Base-by-base conservation (phyloP, 2,329 filamentous ascomycete species). In the Pseudogymnoascus sp. region DNA sequence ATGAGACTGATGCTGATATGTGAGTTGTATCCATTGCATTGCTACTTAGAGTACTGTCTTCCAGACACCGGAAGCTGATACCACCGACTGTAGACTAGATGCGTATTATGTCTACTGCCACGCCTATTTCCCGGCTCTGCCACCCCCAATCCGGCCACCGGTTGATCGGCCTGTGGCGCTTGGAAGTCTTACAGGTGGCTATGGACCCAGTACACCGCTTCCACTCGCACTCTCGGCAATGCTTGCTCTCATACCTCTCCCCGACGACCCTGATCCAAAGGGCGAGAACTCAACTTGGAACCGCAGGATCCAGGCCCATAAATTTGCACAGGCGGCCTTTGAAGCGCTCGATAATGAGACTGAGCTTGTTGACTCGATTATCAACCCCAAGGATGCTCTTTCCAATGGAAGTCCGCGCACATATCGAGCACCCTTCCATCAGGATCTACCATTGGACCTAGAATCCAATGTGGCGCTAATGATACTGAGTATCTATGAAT, bases 81-180 rank as follows among this genome's bases (percentile, higher is more conserved):
- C 11, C n/a, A 55, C 28, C 16, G 31, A 12, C 62, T 61, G 63
- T 21, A 79, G 77, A 61, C 71, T 81, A 18, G 77, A 80, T 63
- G 80, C 79, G 3, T 82, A 82, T 67, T 82, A 82, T 64, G 75
- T 79, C 62, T 82, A 77, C 74, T 79, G 82, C 62, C 80, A 82
- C 64, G 76, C 78, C 0, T 82, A 76, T 63, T 77, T 82, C 16
- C 80, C 80, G 3, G 79, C 82, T 37, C 68, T 82, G 2, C 80
- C 80, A 11, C 72, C 80, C 2, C 78, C 79, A 5, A 69, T 28
- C 70, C 75, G 64, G 11, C 40, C 64, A 60, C 52, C 63, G 33
- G 62, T 63, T 52, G 67, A 70, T 59, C 11, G 65, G 71, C 33
- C 76, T 75, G 63, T 70, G 16, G 69, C 76, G 60, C 72, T 72